Evolutionary conservation across 805 yeast genomes (phyloP).

Genomic region (Monosporozyma aerobia): DNA sequence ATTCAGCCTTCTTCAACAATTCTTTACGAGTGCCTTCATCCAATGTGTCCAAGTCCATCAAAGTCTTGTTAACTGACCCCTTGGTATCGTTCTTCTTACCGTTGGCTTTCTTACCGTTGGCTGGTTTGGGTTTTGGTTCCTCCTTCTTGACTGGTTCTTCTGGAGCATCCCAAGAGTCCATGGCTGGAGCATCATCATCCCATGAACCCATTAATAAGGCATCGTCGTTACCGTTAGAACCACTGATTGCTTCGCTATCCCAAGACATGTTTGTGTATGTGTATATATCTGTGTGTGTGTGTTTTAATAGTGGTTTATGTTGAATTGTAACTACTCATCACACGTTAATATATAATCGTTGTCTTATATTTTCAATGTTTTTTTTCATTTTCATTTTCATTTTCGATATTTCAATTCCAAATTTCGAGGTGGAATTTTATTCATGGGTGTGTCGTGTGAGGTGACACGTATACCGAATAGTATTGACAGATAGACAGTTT

Average conservation of each 20-base stretch:
- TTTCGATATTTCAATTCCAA: background rate
- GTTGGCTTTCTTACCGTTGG: constrained; percentile 16
- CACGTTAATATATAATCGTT: background rate
- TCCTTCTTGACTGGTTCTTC: constrained; percentile 35
- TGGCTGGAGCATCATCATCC: constrained; percentile 73
- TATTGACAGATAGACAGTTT: background rate
- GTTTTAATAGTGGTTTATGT: background rate
- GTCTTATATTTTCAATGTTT: background rate
- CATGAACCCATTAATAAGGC: constrained; percentile 55
- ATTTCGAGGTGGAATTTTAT: background rate
- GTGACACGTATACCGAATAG: background rate
- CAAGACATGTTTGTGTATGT: constrained; percentile 26
- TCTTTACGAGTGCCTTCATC: constrained; percentile 71
- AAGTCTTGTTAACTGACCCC: constrained; percentile 29
- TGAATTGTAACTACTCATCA: background rate
- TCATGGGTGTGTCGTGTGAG: background rate
- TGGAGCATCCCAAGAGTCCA: constrained; percentile 88
- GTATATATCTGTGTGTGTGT: background rate
- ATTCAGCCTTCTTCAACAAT: constrained; percentile 68
- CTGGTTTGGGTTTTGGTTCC: constrained; percentile 25
- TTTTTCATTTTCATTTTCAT: background rate
- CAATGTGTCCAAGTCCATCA: constrained; percentile 48
- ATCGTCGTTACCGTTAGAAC: constrained; percentile 41
- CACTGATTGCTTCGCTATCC: constrained; percentile 88
- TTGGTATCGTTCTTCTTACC: constrained; percentile 20